Conservation (phyloP, 2,329 filamentous ascomycete species). For the Rhynchosporium graminicola region DNA sequence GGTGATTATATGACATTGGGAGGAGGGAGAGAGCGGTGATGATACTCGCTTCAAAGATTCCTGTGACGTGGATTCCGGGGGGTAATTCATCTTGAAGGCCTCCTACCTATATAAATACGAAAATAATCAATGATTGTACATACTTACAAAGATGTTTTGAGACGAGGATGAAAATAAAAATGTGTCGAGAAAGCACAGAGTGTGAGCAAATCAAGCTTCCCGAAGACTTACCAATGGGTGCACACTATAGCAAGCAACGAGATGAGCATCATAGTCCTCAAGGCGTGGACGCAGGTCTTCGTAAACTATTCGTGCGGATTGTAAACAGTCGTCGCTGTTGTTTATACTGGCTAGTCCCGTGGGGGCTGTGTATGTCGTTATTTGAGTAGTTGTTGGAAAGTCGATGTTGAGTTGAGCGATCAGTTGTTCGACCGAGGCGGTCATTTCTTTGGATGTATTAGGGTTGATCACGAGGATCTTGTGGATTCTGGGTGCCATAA, state of each 20-base stretch:
- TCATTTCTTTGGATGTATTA: constrained; percentile 76
- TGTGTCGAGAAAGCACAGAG: too few relatives aligned
- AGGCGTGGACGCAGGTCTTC: constrained; percentile 51
- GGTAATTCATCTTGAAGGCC: constrained; percentile 49
- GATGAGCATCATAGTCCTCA: constrained; percentile 67
- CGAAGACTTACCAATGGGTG: constrained; percentile 59
- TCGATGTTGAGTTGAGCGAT: constrained; percentile 44
- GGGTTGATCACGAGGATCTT: constrained; percentile 64
- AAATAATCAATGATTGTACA: too few relatives aligned
- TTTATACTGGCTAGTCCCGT: constrained; percentile 72
- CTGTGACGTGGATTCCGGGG: constrained; percentile 61
- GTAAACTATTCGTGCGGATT: constrained; percentile 64
- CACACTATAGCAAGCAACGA: constrained; percentile 86
- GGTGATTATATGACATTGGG: constrained; percentile 34
- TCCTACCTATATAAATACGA: constrained; percentile 47
- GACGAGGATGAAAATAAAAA: too few relatives aligned
- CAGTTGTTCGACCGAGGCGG: constrained; percentile 58
- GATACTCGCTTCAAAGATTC: constrained; percentile 87
- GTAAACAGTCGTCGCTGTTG: constrained; percentile 65
- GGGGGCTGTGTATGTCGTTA: constrained; percentile 68
- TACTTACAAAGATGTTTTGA: too few relatives aligned
- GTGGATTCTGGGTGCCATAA: constrained; percentile 8
- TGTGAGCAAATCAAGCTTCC: too few relatives aligned
- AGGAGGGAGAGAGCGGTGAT: constrained; percentile 47
- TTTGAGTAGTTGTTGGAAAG: constrained; percentile 41